Evolutionary conservation across 2,329 filamentous ascomycete genomes (phyloP), one percentile per base, ranked within the genome.

Genomic region (Diaporthe aspalathi): DNA sequence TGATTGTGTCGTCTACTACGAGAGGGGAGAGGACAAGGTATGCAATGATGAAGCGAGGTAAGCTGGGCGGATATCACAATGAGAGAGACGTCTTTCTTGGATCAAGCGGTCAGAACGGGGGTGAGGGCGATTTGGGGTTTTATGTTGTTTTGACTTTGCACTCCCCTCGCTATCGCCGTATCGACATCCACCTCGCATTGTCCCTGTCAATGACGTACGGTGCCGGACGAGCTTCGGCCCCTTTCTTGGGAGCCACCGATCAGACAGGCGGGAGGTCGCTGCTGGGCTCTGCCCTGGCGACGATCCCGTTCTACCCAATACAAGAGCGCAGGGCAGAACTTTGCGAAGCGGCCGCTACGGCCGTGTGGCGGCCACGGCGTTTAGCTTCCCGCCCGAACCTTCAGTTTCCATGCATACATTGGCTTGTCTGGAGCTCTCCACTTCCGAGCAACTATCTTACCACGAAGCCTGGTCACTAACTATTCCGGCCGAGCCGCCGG

Each of bases 141-240:
- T 68, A 47, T 47, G 17, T 40, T 32, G 9, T 24, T 27, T 27
- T 38, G 27, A 35, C 29, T 12, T 40, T 35, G 24, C 24, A 8
- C 14, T 40, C 20, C 45, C 52, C 32, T 38, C 27, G 11, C 27
- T 38, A 29, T 24, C 5, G 2, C 20, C 66, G 9, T 40, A 47
- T 68, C 32, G 29, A 35, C 27, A 32, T 27, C 43, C 2, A 68
- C 29, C 40, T 56, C 45, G 17, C n/a, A 32, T 53, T 68, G 40
- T 27, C 52, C 52, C 29, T 68, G 38, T 68, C 66, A 57, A 50
- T 68, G 66, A 57, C 66, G 52, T 57, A 68, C 47, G 3, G 60
- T 5, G 20, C 45, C 29, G n/a, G n/a, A 24, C n/a, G 60, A 65
- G 29, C 45, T 65, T 7, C n/a, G 45, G 43, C n/a, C 29, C 45